A percentile compares a stretch with the other conserved stretches of the same genome.
Evolutionary conservation across 1,284 basidiomycete species (phyloP).

Genomic region (Earliella scabrosa): DNA sequence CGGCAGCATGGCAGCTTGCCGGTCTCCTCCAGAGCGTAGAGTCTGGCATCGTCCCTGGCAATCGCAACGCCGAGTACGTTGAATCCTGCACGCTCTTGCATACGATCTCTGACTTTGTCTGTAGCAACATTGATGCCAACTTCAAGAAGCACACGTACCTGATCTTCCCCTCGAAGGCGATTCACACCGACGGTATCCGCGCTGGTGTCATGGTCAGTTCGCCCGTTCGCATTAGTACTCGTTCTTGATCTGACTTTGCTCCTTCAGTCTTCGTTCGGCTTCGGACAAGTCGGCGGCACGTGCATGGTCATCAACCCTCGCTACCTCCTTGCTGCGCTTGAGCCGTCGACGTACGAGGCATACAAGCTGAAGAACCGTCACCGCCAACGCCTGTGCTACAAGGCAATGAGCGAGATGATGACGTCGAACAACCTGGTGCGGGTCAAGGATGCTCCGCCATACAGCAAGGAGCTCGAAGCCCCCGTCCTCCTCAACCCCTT

Average conservation of each 20-base stretch:
- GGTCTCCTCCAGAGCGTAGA: conserved; percentile 90
- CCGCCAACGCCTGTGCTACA: conserved; percentile 83
- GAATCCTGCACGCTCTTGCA: neutral
- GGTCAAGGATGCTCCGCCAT: conserved; percentile 96
- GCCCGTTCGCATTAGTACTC: neutral
- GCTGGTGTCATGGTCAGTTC: conserved; percentile 82
- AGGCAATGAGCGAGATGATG: conserved; percentile 95
- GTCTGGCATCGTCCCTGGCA: conserved; percentile 93
- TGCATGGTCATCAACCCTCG: conserved; percentile 90
- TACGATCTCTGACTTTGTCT: conserved; percentile 22
- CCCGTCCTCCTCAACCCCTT: conserved; percentile 92
- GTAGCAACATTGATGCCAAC: conserved; percentile 89
- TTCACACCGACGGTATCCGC: conserved; percentile 91
- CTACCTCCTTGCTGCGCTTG: conserved; percentile 86
- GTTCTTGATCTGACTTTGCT: conserved; percentile 8
- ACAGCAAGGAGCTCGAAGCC: conserved; percentile 85
- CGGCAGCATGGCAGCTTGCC: conserved; percentile 97
- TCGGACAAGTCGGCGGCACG: conserved; percentile 98
- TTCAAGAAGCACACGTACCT: conserved; percentile 91
- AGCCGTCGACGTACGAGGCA: conserved; percentile 71
- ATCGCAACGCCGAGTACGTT: conserved; percentile 90
- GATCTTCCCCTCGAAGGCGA: conserved; percentile 96
- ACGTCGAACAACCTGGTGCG: conserved; percentile 91
- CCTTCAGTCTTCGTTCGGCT: conserved; percentile 91
- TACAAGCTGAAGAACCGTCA: conserved; percentile 76